Conservation (phyloP, 2,329 filamentous ascomycete species). For the Clarireedia hainanense region DNA sequence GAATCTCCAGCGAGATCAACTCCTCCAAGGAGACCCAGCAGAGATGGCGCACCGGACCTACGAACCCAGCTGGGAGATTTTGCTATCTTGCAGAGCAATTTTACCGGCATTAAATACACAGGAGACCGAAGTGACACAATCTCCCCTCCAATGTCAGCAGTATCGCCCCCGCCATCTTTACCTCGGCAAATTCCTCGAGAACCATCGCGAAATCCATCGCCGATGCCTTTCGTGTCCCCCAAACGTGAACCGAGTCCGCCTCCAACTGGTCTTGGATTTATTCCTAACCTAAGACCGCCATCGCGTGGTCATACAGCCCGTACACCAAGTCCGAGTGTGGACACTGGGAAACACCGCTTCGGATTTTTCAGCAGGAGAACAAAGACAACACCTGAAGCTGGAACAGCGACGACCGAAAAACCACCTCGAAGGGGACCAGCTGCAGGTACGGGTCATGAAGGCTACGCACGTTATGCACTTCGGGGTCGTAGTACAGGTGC, state of each 20-base stretch:
- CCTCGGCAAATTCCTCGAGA: slow-evolving; percentile 29
- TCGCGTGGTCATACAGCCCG: slow-evolving; percentile 31
- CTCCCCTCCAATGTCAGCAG: slow-evolving; percentile 13
- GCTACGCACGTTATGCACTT: slow-evolving; percentile 58
- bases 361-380: slow-evolving; percentile 69
- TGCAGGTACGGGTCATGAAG: slow-evolving; percentile 92
- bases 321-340: slow-evolving; percentile 48
- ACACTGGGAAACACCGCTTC: slow-evolving; percentile 57
- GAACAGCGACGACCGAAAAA: slow-evolving; percentile 46
- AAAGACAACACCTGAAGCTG: slow-evolving; percentile 50
- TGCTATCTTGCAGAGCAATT: slow-evolving; percentile 56
- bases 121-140: slow-evolving; percentile 20
- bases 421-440: slow-evolving; percentile 65
- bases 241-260: slow-evolving; percentile 23
- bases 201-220: slow-evolving; percentile 29
- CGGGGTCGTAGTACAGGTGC: slow-evolving; percentile 58
- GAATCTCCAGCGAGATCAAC: not conserved
- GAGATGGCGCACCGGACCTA: slow-evolving; percentile 58
- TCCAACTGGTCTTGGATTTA: slow-evolving; percentile 26
- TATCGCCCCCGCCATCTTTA: slow-evolving; percentile 25
- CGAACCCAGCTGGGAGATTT: slow-evolving; percentile 45
- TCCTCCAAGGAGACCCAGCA: slow-evolving; percentile 54
- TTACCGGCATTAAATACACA: slow-evolving; percentile 26
- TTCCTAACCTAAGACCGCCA: slow-evolving; percentile 24
- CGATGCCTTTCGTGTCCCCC: slow-evolving; percentile 28